Evolutionary conservation across 2,329 filamentous ascomycete species (phyloP).

Genomic region (Emergomyces africanus): DNA sequence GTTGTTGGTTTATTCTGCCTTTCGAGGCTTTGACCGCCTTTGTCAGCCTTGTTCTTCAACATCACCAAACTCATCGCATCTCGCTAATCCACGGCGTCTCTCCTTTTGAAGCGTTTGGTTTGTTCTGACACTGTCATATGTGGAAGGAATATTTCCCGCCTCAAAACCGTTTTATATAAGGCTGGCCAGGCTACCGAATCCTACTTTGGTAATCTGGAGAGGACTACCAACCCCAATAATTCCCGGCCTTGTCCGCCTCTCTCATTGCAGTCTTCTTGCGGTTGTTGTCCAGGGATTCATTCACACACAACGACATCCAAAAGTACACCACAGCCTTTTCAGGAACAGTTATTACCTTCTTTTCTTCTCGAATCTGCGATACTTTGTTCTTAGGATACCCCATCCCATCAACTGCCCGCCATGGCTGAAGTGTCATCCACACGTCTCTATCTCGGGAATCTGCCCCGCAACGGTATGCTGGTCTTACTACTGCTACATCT

Average conservation of each 20-base stretch:
- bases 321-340: not conserved
- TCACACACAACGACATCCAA: not conserved
- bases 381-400: not conserved
- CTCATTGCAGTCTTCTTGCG: not conserved
- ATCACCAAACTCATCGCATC: not conserved
- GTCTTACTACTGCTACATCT: conserved; percentile 22
- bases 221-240: not conserved
- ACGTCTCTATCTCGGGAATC: conserved; percentile 93
- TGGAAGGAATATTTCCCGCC: not conserved
- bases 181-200: not conserved
- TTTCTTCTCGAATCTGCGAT: not conserved
- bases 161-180: not conserved
- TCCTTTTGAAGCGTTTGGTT: not conserved
- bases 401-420: conserved; percentile 11
- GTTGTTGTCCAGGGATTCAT: not conserved
- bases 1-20: conserved; percentile 4
- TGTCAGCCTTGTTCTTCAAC: conserved; percentile 3
- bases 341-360: not conserved
- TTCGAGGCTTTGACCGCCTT: conserved; percentile 2
- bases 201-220: not conserved
- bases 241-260: not conserved
- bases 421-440: conserved; percentile 89
- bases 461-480: conserved; percentile 81
- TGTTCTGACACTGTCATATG: not conserved
- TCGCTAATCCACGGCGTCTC: not conserved